Evolutionary conservation across 495 filamentous ascomycete genomes (phyloP), one percentile per base, ranked within the genome.

Genomic region (Chaetomium tenue): DNA sequence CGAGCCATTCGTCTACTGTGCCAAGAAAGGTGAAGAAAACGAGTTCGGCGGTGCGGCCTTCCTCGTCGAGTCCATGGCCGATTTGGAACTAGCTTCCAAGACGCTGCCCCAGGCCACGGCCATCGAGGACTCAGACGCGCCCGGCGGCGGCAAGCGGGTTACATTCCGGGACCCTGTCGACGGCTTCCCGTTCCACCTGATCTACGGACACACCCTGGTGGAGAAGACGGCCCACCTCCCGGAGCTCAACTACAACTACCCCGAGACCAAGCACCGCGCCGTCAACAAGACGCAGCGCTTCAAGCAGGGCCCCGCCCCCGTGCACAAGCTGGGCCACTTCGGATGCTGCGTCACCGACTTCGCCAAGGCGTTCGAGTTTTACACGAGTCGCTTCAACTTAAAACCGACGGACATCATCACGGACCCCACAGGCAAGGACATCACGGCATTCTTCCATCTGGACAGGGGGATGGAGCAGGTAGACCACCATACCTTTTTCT

Each of bases 311-410:
- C 87, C 88, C 0, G 85, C 86, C 2, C 79, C 83, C 0, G 78
- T 90, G 2, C 84, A 90, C 73, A 91, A 90, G 77, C 77, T 90
- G 1, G 88, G 88, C 11, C 88, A 90, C 70, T 89, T 84, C 56
- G 88, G 88, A 0, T 70, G 85, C 16, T 82, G 81, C 68, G 82
- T 85, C 15, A 78, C 79, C 55, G 72, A 86, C 46, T 89, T 87
- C 63, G 74, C 79, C 3, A 73, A 74, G 15, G 70, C 83, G 11
- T 66, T 84, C 44, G 66, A 80, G 11, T 91, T 86, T 74, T 91
- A 89, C 72, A 86, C 81, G 2, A 69, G 64, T 0, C 81, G 77
- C 37, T 89, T 91, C 79, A 90, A 89, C 72, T 70, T 89, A 54
- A 77, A 82, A 26, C 83, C 86, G 0, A 77, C 71, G 54, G 78